A percentile compares a stretch with the other conserved stretches of the same genome.
Conservation (phyloP, 116 monocot species). For the Zostera marina region DNA sequence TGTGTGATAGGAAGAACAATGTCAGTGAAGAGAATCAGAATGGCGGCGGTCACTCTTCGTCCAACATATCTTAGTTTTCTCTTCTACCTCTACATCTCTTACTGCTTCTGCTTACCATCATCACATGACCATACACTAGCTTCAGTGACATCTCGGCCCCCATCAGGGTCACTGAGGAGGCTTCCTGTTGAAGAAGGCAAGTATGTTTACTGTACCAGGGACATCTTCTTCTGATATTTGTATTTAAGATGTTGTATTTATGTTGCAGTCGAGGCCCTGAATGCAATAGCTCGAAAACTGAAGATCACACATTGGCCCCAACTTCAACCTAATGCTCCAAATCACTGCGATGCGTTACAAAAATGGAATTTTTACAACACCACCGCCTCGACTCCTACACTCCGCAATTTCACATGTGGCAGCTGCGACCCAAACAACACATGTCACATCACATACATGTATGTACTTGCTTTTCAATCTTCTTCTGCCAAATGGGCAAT, state of each 20-base stretch:
- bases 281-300: not conserved
- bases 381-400: not conserved
- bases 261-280: not conserved
- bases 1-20: no score
- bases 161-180: not conserved
- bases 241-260: not conserved
- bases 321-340: constrained; percentile 12
- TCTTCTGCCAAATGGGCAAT: not conserved
- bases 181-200: not conserved
- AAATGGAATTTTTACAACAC: not conserved
- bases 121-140: not conserved
- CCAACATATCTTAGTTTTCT: no score
- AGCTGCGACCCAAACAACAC: constrained; percentile 8
- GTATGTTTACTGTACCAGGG: not conserved
- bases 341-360: constrained; percentile 12
- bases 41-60: no score
- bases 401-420: constrained; percentile 23
- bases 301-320: constrained; percentile 8
- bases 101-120: no score
- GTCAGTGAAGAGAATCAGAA: no score
- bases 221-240: not conserved
- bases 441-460: constrained; percentile 26
- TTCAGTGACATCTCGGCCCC: not conserved
- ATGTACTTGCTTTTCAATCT: not conserved
- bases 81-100: no score